Base-by-base conservation (phyloP, 2,329 filamentous ascomycete species). In the Clarireedia homoeocarpa region DNA sequence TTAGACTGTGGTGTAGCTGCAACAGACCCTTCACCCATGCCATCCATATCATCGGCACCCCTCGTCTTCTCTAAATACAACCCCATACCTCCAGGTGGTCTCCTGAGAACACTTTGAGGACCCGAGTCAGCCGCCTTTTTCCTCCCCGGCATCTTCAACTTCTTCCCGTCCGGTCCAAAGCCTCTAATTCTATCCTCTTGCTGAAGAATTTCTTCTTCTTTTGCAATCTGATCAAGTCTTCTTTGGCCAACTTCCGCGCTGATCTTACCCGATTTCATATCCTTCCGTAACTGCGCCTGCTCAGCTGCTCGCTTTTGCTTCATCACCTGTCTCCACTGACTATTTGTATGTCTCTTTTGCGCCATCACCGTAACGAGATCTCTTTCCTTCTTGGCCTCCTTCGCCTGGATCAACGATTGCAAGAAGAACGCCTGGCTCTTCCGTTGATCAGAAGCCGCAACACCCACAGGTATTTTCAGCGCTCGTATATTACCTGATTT, bases 281-380 rank as follows among this genome's bases (percentile, higher is more conserved):
- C 52, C 20, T 58, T 51, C 17, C 65, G 39, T 12, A 55, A 58
- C 45, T 66, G 61, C 20, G 59, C 48, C 7, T 57, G 47, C 39
- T 63, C 59, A n/a, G 59, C 52, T 15, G 56, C 38, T 39, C 59
- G 44, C 7, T 63, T 53, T 2, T 61, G 46, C 12, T 60, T 45
- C 26, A 60, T 46, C 2, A 51, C 24, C 27, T 39, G 42, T 30
- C 55, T 60, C 65, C 67, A 67, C 40, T 56, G 58, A 7, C 45
- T 39, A 46, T 60, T 62, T 5, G 58, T 62, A 45, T 60, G 47
- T 14, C 73, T 66, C 40, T 65, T 69, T 20, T 65, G 60, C 10
- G 79, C 78, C 66, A 80, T 77, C 4, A 85, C 75, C 0, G 84
- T 86, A 26, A 88, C 83, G 15, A 80, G 72, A 65, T 89, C 86